Evolutionary conservation across 768 basidiomycete species (phyloP), one percentile per base, ranked within the genome.

Genomic region (Auricularia sp.): DNA sequence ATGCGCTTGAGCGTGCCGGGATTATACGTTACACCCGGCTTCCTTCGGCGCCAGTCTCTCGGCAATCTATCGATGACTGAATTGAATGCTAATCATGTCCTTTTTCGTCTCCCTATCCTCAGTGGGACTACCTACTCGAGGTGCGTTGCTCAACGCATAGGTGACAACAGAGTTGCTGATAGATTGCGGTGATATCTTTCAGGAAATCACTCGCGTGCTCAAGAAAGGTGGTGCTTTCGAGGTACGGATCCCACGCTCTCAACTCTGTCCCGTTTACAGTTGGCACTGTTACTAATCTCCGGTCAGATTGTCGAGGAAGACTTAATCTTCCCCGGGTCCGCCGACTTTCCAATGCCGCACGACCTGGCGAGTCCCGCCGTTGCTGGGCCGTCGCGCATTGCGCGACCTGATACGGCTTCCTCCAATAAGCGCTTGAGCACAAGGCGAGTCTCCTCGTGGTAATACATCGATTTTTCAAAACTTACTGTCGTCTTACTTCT

Each of bases 191-290:
- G 33, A 53, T 21, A 3, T 64, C 23, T 7, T 61, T 23, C 65
- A 77, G 72, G 88, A 90, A 71, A 81, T 89, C 21, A 74, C 77
- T 14, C 81, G 89, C 21, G 84, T 91, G 1, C 83, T 90, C 83
- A 88, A 86, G 72, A 81, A 87, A 11, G 87, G 87, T 43, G 87
- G 79, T n/a, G 83, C 85, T 5, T 81, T 90, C 64, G 87, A 90
- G 76, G 87, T 85, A 67, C 53, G 74, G 70, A 7, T 42, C 39
- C 39, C 39, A 42, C 39, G 39, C 39, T 14, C 39, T 42, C 8
- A 42, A 42, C 39, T 42, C 12, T 42, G 39, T 42, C 39, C 8
- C 0, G 8, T 7, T 42, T 42, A 42, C 29, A 16, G 58, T 66
- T 18, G 39, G 29, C 61, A 14, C 10, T 51, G 23, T 34, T 10